These are phyloP conservation scores for Alternaria sp. DNA, from an alignment of 2,329 filamentous ascomycete species.

Conservation along the genomic window DNA sequence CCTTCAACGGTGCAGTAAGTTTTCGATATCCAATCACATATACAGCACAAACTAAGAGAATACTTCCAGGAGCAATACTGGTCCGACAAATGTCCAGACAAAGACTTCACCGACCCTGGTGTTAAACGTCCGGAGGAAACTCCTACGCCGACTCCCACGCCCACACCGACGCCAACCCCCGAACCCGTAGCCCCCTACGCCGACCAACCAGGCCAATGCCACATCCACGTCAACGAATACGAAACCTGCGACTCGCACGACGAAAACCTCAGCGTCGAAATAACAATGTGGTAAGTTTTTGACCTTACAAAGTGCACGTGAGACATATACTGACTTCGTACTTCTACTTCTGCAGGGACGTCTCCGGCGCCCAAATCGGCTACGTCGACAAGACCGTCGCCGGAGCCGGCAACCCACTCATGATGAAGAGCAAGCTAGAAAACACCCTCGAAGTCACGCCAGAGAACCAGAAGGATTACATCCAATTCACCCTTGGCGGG, in stretches of 20 bases:
- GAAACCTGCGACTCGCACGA: background rate
- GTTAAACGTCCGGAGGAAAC: too few relatives aligned
- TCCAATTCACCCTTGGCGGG: background rate
- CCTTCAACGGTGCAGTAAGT: background rate
- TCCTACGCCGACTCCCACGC: too few relatives aligned
- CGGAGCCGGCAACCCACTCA: background rate
- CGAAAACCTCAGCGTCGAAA: background rate
- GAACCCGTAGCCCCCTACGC: background rate
- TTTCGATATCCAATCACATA: too few relatives aligned
- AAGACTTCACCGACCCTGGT: background rate
- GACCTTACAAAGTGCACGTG: too few relatives aligned
- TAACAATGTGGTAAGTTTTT: background rate
- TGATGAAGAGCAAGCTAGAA: background rate
- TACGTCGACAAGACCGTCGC: background rate
- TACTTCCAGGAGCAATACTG: background rate
- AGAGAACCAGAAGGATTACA: background rate
- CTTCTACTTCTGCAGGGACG: background rate
- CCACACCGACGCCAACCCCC: background rate
- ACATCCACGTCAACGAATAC: background rate
- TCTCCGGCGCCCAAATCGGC: background rate
- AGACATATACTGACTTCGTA: too few relatives aligned
- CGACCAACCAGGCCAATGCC: background rate
- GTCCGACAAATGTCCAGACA: background rate
- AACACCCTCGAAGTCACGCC: background rate
- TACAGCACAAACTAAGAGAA: too few relatives aligned